phyloP scores from a whole-genome alignment of 306 rosid species.

The Abrus precatorius region DNA sequence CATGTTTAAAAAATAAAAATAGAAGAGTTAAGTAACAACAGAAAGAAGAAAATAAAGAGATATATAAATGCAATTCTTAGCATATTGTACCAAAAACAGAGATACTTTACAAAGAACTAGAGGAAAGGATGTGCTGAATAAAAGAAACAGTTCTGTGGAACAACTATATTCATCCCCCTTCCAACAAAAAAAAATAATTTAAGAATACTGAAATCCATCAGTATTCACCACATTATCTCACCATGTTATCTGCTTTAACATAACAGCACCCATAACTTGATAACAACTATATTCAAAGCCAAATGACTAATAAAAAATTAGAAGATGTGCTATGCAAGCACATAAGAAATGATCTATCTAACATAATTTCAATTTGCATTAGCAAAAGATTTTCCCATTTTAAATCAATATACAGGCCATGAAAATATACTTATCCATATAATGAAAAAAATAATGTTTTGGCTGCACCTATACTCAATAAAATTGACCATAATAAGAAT shows the following conservation, averaged over 20 bases:
- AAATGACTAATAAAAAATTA: not conserved
- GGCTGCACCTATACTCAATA: no score
- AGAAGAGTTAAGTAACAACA: conserved; percentile 4
- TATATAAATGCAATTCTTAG: conserved; percentile 9
- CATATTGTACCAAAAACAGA: conserved; percentile 5
- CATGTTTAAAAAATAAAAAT: conserved; percentile 32
- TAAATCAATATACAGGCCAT: not conserved
- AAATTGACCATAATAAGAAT: no score
- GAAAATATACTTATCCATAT: not conserved
- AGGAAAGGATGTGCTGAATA: not conserved
- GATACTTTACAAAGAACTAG: not conserved
- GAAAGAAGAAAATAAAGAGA: not conserved
- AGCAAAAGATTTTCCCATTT: not conserved
- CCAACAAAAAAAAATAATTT: not conserved
- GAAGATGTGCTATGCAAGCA: not conserved
- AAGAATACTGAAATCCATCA: not conserved
- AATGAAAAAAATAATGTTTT: no score
- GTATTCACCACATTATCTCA: not conserved
- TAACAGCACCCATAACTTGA: not conserved
- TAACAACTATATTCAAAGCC: conserved; percentile 9
- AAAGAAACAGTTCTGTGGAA: conserved; percentile 3
- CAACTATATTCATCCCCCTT: not conserved
- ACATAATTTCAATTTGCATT: not conserved
- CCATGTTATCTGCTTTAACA: not conserved
- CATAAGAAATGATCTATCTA: not conserved